Evolutionary conservation across 2,329 filamentous ascomycete genomes (phyloP).

Genomic region (Penicillium frequentans): DNA sequence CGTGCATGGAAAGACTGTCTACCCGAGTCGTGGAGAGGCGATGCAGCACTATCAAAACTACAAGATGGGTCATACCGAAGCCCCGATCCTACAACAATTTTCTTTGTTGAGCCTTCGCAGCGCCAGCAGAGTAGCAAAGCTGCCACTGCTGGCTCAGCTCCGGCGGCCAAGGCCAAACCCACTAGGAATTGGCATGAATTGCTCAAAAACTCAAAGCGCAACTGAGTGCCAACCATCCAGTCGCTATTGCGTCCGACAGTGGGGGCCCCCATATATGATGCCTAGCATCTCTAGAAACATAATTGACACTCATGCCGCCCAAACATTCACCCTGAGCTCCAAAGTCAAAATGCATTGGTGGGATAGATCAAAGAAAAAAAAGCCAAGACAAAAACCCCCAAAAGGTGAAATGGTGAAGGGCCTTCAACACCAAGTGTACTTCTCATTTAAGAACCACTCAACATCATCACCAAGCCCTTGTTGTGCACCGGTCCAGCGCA

Average conservation of each 20-base stretch:
- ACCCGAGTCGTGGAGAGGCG: constrained; percentile 44
- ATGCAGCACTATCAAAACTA: constrained; percentile 35
- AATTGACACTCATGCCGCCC: constrained; percentile 16
- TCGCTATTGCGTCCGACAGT: constrained; percentile 2
- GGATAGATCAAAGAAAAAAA: neutral
- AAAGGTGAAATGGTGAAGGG: neutral
- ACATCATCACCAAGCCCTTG: constrained; percentile 39
- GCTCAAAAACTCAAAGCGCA: constrained; percentile 38
- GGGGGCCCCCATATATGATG: constrained; percentile 16
- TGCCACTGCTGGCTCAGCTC: constrained; percentile 21
- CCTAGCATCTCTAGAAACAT: constrained; percentile 17
- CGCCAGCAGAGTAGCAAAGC: constrained; percentile 29
- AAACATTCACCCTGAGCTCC: constrained; percentile 11
- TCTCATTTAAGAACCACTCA: constrained; percentile 51
- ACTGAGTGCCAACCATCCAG: constrained; percentile 19
- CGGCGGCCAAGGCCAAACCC: constrained; percentile 31
- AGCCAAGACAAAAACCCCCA: constrained; percentile 7
- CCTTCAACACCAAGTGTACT: constrained; percentile 50
- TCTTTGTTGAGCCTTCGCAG: constrained; percentile 33
- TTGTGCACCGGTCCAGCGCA: constrained; percentile 48
- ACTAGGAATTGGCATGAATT: constrained; percentile 47
- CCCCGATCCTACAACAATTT: constrained; percentile 38
- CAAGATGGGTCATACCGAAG: constrained; percentile 34
- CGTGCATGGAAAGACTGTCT: constrained; percentile 44
- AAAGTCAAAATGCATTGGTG: neutral